phyloP scores from a whole-genome alignment of 2,329 filamentous ascomycete genomes.

The Pseudonectria buxi region DNA sequence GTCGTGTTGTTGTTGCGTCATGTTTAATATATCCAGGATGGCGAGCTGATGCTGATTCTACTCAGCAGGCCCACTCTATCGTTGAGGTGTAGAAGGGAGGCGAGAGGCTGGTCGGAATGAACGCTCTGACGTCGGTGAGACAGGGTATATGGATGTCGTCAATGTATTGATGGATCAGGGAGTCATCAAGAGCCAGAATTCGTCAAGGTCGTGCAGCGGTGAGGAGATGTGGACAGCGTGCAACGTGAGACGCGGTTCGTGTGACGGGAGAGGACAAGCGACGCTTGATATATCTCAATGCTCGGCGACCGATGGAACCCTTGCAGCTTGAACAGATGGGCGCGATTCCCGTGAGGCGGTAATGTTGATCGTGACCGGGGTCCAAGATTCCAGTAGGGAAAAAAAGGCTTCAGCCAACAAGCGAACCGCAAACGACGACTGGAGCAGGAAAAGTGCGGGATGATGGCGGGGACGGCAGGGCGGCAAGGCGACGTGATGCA shows the following conservation, averaged over 20 bases:
- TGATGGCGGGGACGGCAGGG: no score
- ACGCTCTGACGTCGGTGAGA: not conserved
- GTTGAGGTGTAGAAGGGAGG: constrained; percentile 3
- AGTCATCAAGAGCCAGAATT: constrained; percentile 2
- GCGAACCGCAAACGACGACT: constrained; percentile 3
- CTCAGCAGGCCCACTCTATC: constrained; percentile 14
- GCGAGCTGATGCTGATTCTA: constrained; percentile 16
- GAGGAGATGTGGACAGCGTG: constrained; percentile 8
- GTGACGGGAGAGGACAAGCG: constrained; percentile 1
- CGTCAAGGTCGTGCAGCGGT: constrained; percentile 18
- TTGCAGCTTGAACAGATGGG: not conserved
- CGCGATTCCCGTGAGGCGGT: not conserved
- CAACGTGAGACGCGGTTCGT: constrained; percentile 2
- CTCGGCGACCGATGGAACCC: constrained; percentile 1
- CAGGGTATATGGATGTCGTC: not conserved
- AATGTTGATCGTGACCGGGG: constrained; percentile 6
- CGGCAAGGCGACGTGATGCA: no score
- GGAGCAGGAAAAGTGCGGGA: no score
- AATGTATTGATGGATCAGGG: not conserved
- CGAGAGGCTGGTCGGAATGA: constrained; percentile 4
- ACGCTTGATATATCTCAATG: constrained; percentile 7
- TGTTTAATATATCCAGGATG: constrained; percentile 20
- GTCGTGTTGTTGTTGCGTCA: constrained; percentile 49
- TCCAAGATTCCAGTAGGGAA: constrained; percentile 1
- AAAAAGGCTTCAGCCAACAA: constrained; percentile 11